phyloP scores from a whole-genome alignment of 768 basidiomycete species.

The Phlebiopsis flavidoalba region DNA sequence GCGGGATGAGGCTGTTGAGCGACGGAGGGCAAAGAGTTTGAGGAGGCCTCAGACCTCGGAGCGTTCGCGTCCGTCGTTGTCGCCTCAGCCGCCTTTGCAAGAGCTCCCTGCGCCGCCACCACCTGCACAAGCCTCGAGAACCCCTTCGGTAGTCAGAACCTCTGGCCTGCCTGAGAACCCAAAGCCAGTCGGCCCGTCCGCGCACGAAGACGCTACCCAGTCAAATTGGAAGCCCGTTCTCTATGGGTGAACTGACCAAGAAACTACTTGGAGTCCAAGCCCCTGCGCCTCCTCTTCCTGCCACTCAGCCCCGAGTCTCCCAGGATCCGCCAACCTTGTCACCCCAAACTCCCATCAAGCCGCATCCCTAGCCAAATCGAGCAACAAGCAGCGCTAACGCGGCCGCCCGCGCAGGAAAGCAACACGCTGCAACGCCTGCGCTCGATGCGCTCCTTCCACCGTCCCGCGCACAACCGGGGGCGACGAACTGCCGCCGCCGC shows the following conservation, averaged over 20 bases:
- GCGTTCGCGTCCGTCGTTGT: not conserved
- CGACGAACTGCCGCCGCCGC: conserved; percentile 25
- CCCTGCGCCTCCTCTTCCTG: conserved; percentile 8
- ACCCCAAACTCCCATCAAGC: not conserved
- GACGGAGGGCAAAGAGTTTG: conserved; percentile 31
- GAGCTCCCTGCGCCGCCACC: not conserved
- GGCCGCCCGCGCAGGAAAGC: not conserved
- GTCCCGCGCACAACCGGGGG: conserved; percentile 33
- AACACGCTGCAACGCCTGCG: conserved; percentile 31
- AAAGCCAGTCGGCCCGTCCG: conserved; percentile 27
- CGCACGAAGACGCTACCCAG: conserved; percentile 42
- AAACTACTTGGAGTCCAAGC: conserved; percentile 51
- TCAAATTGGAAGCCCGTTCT: conserved; percentile 34
- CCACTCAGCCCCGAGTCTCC: conserved; percentile 3
- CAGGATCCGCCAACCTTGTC: conserved; percentile 18
- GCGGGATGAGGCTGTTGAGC: conserved; percentile 58
- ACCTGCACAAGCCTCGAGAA: not conserved
- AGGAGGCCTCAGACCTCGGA: conserved; percentile 10
- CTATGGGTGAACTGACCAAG: conserved; percentile 53
- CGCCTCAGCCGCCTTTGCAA: not conserved
- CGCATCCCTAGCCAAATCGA: not conserved
- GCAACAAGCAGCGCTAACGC: not conserved
- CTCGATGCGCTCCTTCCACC: conserved; percentile 60
- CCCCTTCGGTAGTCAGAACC: not conserved
- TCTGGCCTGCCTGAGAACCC: not conserved